Conservation (phyloP, 148 eudicot species). For the Vaccinium corymbosum region DNA sequence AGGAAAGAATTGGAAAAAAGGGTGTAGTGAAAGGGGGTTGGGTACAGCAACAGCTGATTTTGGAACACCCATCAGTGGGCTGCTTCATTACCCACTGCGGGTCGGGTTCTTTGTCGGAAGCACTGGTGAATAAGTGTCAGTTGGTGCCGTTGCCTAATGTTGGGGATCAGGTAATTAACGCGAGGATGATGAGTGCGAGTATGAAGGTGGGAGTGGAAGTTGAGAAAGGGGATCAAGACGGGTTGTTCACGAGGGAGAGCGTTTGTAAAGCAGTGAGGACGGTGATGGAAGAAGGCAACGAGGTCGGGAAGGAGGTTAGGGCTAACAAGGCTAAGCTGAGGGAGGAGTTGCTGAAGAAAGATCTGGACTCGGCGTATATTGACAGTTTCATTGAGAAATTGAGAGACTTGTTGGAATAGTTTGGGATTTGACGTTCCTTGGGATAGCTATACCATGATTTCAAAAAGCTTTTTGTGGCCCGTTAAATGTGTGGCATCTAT, state of each 20-base stretch:
- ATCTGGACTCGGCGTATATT: conserved; percentile 2
- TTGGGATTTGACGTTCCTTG: not conserved
- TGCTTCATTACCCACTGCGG: conserved; percentile 16
- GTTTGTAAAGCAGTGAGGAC: conserved; percentile 12
- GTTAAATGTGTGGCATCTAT: not conserved
- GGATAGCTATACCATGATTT: not conserved
- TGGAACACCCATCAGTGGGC: conserved; percentile 12
- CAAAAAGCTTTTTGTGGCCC: not conserved
- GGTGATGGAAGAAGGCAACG: conserved; percentile 13
- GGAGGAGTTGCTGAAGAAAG: not conserved
- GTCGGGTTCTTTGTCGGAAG: not conserved
- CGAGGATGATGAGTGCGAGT: conserved; percentile 1
- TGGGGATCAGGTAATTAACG: not conserved
- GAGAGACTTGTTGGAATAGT: not conserved
- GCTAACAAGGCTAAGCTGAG: conserved; percentile 6
- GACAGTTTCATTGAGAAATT: conserved; percentile 7
- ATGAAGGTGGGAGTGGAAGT: conserved; percentile 16
- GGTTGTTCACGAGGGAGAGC: conserved; percentile 11
- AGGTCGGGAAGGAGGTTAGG: conserved; percentile 2
- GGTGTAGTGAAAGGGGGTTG: conserved; percentile 10
- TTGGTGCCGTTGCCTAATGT: not conserved
- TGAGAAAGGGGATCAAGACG: conserved; percentile 11
- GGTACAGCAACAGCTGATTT: conserved; percentile 8
- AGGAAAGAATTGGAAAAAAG: not conserved
- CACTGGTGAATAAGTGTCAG: conserved; percentile 5